phyloP scores from a whole-genome alignment of 345 rosid genomes.

The Sonneratia caseolaris region DNA sequence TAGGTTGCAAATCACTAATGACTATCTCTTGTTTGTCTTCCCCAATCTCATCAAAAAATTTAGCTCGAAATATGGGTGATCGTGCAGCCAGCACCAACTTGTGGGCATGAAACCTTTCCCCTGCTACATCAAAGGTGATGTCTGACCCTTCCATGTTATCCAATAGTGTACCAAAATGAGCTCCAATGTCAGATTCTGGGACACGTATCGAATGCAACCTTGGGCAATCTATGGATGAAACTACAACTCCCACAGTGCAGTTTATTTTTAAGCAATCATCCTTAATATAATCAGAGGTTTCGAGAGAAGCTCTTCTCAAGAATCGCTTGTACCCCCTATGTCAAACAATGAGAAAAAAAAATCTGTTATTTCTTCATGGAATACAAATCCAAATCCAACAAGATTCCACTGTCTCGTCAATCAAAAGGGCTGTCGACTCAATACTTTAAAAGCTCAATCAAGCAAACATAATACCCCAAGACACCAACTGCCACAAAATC shows the following conservation, averaged over 20 bases:
- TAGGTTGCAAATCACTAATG: slow-evolving; percentile 40
- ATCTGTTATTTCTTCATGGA: neutral
- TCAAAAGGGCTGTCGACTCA: neutral
- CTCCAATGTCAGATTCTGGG: slow-evolving; percentile 54
- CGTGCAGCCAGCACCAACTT: slow-evolving; percentile 63
- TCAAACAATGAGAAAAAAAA: slow-evolving; percentile 5
- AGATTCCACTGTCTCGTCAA: neutral
- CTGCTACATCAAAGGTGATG: slow-evolving; percentile 45
- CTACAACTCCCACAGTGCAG: slow-evolving; percentile 67
- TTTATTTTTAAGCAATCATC: slow-evolving; percentile 58
- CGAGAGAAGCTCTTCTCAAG: slow-evolving; percentile 51
- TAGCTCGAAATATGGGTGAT: slow-evolving; percentile 40
- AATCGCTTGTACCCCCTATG: slow-evolving; percentile 75
- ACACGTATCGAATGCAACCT: slow-evolving; percentile 39
- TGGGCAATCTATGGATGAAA: slow-evolving; percentile 38
- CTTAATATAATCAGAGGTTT: slow-evolving; percentile 55
- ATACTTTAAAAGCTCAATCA: neutral
- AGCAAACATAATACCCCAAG: neutral
- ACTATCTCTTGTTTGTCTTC: slow-evolving; percentile 32
- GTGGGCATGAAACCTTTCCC: slow-evolving; percentile 52
- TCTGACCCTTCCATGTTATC: slow-evolving; percentile 55
- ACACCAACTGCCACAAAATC: no score
- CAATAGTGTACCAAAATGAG: slow-evolving; percentile 45
- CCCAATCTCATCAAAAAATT: slow-evolving; percentile 25
- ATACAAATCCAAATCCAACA: slow-evolving; percentile 2